Evolutionary conservation across 1,284 basidiomycete species (phyloP).

Genomic region (Naganishia sp.): DNA sequence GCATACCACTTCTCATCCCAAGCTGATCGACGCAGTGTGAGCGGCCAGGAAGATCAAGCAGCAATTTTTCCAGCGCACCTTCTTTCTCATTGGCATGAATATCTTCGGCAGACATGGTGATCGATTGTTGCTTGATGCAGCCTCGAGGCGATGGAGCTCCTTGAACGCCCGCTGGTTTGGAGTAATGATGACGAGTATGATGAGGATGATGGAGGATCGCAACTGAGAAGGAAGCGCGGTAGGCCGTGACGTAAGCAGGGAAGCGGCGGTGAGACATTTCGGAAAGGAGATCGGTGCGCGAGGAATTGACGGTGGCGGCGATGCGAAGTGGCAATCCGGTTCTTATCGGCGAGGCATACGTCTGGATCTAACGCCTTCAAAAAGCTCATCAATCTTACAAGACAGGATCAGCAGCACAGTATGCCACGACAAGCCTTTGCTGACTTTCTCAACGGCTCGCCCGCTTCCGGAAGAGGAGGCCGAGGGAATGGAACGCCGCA

Average conservation of each 20-base stretch:
- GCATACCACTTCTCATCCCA: slow-evolving; percentile 39
- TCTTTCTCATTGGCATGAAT: slow-evolving; percentile 15
- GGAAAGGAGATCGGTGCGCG: too few species aligned
- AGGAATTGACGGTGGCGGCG: neutral
- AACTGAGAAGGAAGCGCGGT: too few species aligned
- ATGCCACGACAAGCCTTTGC: slow-evolving; percentile 41
- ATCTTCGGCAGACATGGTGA: slow-evolving; percentile 11
- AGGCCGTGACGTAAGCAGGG: too few species aligned
- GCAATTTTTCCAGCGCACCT: neutral
- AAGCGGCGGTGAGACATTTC: too few species aligned
- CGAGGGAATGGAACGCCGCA: slow-evolving; percentile 39
- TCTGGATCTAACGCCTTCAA: neutral
- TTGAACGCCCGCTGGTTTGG: too few species aligned
- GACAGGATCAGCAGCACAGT: neutral
- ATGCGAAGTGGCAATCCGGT: neutral
- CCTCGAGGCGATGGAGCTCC: too few species aligned
- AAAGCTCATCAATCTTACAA: neutral
- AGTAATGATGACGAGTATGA: too few species aligned
- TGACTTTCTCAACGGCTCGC: slow-evolving; percentile 43
- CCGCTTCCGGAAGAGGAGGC: slow-evolving; percentile 37
- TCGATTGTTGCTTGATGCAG: too few species aligned
- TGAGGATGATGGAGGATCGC: neutral
- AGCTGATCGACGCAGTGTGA: slow-evolving; percentile 4
- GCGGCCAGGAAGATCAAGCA: neutral
- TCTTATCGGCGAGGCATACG: too few species aligned